Conservation (phyloP, 371 early-diverging fungal species). For the Batkoa obscura region DNA sequence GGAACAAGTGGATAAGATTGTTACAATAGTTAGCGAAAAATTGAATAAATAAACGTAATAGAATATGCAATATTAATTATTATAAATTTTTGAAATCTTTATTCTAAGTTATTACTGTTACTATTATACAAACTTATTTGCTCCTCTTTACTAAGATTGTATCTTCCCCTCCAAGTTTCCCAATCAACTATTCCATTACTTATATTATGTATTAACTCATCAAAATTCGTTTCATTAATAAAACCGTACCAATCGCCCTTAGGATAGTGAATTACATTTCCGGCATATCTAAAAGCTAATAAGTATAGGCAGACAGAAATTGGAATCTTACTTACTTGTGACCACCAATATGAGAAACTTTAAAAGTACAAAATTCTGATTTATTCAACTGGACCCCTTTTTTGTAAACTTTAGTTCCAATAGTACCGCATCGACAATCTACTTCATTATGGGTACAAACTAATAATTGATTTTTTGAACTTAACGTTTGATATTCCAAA, state of each 20-base stretch:
- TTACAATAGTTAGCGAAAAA: constrained; percentile 19
- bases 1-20: constrained; percentile 53
- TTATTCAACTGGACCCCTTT: neutral
- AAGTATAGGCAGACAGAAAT: neutral
- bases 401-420: neutral
- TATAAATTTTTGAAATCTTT: too few species aligned
- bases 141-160: neutral
- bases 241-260: constrained; percentile 1
- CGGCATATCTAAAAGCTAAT: neutral
- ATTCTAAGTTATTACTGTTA: neutral
- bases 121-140: neutral
- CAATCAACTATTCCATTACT: neutral
- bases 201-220: neutral
- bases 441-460: constrained; percentile 7
- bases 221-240: neutral
- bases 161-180: neutral
- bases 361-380: neutral
- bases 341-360: constrained; percentile 5
- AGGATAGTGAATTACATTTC: neutral
- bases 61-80: too few species aligned
- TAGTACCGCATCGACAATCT: constrained; percentile 2
- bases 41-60: neutral
- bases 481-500: too few species aligned
- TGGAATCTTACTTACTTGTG: neutral
- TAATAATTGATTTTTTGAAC: neutral